These are phyloP conservation scores for Dictyostelium citrinum DNA, from an alignment of 78 protist genomes.

Conservation along the genomic window DNA sequence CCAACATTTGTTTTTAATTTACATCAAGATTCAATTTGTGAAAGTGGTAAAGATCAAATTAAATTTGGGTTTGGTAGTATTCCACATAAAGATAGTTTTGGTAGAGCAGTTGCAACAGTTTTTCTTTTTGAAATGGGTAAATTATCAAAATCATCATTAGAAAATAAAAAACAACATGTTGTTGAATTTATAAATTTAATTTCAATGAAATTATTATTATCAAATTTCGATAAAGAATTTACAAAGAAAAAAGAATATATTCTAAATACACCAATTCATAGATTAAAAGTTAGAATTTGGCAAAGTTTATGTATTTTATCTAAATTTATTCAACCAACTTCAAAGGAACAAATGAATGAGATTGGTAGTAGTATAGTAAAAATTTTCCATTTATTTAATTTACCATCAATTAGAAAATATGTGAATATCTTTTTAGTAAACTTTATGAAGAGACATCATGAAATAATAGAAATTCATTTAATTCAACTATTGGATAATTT, in stretches of 20 bases:
- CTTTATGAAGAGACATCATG: not conserved
- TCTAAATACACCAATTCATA: slow-evolving; percentile 42
- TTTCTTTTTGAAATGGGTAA: slow-evolving; percentile 31
- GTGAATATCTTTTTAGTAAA: slow-evolving; percentile 45
- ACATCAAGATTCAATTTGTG: slow-evolving; percentile 10
- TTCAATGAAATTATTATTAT: not conserved
- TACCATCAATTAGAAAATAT: slow-evolving; percentile 62
- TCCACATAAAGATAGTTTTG: slow-evolving; percentile 46
- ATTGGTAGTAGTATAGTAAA: not conserved
- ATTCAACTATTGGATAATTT: slow-evolving; percentile 24
- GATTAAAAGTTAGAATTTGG: slow-evolving; percentile 64
- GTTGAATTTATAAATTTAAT: slow-evolving; percentile 22
- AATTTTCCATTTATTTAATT: slow-evolving; percentile 15
- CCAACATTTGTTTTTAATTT: slow-evolving; percentile 47
- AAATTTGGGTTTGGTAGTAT: slow-evolving; percentile 55
- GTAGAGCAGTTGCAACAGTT: slow-evolving; percentile 15
- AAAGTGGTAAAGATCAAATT: slow-evolving; percentile 16
- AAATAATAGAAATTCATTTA: slow-evolving; percentile 5
- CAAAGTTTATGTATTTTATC: slow-evolving; percentile 42
- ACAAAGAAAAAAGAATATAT: slow-evolving; percentile 17
- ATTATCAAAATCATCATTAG: not conserved
- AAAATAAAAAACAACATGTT: not conserved
- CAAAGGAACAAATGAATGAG: not conserved
- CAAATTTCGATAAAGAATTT: slow-evolving; percentile 5
- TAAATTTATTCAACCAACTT: not conserved